Conservation (phyloP, 2,329 filamentous ascomycete species). For the Fusarium tricinctum region DNA sequence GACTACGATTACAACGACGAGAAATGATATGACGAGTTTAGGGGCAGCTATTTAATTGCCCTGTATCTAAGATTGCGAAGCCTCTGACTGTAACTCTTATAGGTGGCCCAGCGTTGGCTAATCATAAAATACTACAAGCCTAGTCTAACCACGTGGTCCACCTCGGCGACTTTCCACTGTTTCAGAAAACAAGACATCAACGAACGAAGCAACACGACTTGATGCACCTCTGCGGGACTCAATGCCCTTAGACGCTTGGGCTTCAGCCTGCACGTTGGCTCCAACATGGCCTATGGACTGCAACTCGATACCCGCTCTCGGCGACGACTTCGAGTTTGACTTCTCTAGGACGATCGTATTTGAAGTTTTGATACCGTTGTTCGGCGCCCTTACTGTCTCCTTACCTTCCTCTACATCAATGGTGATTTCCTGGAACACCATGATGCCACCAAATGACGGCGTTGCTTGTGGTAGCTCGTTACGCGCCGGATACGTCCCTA, state of each 20-base stretch:
- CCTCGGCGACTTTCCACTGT: neutral
- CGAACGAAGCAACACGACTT: neutral
- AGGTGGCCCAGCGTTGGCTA: too few relatives aligned
- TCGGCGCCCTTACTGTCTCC: slow-evolving; percentile 20
- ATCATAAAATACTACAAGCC: neutral
- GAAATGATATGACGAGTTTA: too few relatives aligned
- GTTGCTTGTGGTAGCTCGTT: slow-evolving; percentile 44
- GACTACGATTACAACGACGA: too few relatives aligned
- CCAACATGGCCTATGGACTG: neutral
- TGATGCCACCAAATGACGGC: slow-evolving; percentile 65
- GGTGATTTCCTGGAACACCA: slow-evolving; percentile 73
- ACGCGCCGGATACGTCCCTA: slow-evolving; percentile 38
- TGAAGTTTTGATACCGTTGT: slow-evolving; percentile 3
- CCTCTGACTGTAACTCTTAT: too few relatives aligned
- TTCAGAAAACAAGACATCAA: neutral
- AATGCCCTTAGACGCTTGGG: neutral
- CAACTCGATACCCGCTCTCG: neutral
- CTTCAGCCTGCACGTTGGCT: neutral
- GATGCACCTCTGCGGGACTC: neutral
- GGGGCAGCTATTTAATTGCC: too few relatives aligned
- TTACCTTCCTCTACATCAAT: slow-evolving; percentile 59
- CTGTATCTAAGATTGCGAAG: too few relatives aligned
- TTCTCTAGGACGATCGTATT: neutral
- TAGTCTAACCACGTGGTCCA: neutral
- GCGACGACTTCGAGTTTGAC: neutral